These are phyloP conservation scores for Curvularia verruculosa DNA, from an alignment of 2,329 filamentous ascomycete species.

Conservation along the genomic window DNA sequence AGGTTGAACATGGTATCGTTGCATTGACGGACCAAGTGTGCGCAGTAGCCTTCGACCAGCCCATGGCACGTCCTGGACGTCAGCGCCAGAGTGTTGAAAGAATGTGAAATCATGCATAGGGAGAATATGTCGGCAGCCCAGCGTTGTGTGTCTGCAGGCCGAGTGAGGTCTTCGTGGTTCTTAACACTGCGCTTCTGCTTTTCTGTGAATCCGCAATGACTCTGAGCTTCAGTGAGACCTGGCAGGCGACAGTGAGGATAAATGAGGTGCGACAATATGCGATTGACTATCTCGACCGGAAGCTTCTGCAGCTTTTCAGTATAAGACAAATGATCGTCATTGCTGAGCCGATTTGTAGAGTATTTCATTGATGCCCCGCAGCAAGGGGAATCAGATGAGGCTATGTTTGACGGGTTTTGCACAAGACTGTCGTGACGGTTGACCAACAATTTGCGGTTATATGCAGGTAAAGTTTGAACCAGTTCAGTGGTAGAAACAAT, in stretches of 20 bases:
- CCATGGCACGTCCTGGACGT: conserved; percentile 30
- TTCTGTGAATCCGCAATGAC: conserved; percentile 26
- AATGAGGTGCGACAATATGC: conserved; percentile 39
- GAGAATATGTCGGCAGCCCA: conserved; percentile 39
- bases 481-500: conserved; percentile 7
- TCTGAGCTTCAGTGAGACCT: conserved; percentile 38
- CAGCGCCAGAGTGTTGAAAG: conserved; percentile 36
- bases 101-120: conserved; percentile 30
- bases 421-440: conserved; percentile 6
- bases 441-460: neutral
- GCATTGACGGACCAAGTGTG: conserved; percentile 32
- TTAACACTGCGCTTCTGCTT: conserved; percentile 26
- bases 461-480: conserved; percentile 5
- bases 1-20: conserved; percentile 38
- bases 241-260: conserved; percentile 38
- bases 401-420: conserved; percentile 7
- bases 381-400: conserved; percentile 1
- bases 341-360: neutral
- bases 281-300: conserved; percentile 36
- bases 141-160: conserved; percentile 32
- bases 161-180: conserved; percentile 27
- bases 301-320: conserved; percentile 31
- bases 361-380: conserved; percentile 1
- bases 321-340: neutral
- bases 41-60: conserved; percentile 36